These are phyloP conservation scores for Hypoxylon sp. DNA, from an alignment of 2,329 filamentous ascomycete species.

Conservation along the genomic window DNA sequence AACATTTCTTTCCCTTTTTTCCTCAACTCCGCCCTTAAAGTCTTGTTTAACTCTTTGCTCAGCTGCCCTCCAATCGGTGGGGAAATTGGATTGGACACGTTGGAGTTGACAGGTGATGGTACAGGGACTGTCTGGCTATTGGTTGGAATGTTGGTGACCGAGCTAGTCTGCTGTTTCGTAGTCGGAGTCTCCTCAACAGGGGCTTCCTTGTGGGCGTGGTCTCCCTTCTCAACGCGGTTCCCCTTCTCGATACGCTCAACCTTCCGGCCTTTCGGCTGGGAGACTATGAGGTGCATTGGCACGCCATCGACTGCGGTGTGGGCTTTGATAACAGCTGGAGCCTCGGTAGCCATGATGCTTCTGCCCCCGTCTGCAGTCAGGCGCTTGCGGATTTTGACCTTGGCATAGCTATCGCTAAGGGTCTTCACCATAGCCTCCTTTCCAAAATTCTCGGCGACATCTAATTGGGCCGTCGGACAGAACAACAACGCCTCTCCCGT, in stretches of 20 bases:
- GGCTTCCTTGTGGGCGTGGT: neutral
- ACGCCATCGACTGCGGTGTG: neutral
- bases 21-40: neutral
- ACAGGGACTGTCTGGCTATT: neutral
- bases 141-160: neutral
- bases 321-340: neutral
- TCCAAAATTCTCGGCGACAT: neutral
- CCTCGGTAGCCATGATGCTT: conserved; percentile 18
- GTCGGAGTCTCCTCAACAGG: neutral
- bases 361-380: conserved; percentile 23
- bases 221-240: neutral
- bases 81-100: neutral
- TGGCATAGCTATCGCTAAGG: conserved; percentile 22
- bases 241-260: no score
- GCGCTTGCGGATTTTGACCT: conserved; percentile 22
- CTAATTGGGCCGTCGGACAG: conserved; percentile 41
- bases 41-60: no score
- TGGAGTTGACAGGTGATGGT: neutral
- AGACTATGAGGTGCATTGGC: neutral
- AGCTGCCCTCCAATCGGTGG: neutral
- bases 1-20: neutral
- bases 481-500: conserved; percentile 45
- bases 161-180: neutral
- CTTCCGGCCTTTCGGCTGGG: neutral
- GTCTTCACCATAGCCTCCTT: neutral